Percentiles rank a stretch among this genome's conserved stretches.
phyloP scores from a whole-genome alignment of 1,284 basidiomycete species.

The Ustilago lituana region DNA sequence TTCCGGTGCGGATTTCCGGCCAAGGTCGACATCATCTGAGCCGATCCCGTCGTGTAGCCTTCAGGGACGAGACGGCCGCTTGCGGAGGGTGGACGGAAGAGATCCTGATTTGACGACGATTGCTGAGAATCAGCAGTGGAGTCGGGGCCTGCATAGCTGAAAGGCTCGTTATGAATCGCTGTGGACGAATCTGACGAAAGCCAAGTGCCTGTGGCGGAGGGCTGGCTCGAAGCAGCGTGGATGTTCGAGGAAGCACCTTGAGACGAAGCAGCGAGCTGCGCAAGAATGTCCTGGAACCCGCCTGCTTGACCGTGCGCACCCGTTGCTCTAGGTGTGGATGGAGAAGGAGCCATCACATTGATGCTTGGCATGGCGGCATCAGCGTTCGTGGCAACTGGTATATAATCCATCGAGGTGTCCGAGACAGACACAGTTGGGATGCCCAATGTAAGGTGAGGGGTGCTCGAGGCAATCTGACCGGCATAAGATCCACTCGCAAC shows the following conservation, averaged over 20 bases:
- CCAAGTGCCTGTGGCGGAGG: constrained; percentile 13
- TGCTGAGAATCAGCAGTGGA: constrained; percentile 8
- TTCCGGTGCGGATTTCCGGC: constrained; percentile 22
- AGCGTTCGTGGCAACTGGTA: constrained; percentile 14
- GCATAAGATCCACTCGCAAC: constrained; percentile 2
- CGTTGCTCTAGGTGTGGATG: constrained; percentile 33
- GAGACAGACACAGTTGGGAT: constrained; percentile 44
- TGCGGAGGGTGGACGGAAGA: constrained; percentile 24
- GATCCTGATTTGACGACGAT: constrained; percentile 5
- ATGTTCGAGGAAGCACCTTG: constrained; percentile 5
- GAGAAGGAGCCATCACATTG: constrained; percentile 51
- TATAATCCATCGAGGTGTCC: constrained; percentile 36
- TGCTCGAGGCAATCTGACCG: constrained; percentile 1
- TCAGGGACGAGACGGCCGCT: constrained; percentile 32
- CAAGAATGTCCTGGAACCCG: constrained; percentile 43
- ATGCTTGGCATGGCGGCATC: constrained; percentile 41
- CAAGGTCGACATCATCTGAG: constrained; percentile 35
- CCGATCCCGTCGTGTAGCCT: constrained; percentile 25
- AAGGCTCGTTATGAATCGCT: constrained; percentile 19
- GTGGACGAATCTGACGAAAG: constrained; percentile 9
- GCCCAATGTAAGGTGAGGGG: constrained; percentile 35
- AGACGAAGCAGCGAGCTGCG: constrained; percentile 32
- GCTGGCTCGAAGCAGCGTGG: constrained; percentile 4
- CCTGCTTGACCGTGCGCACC: constrained; percentile 20
- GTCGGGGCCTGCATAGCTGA: constrained; percentile 21